Percentiles rank a stretch among this genome's conserved stretches.
Evolutionary conservation across 345 rosid genomes (phyloP).

Genomic region (Turritis glabra): DNA sequence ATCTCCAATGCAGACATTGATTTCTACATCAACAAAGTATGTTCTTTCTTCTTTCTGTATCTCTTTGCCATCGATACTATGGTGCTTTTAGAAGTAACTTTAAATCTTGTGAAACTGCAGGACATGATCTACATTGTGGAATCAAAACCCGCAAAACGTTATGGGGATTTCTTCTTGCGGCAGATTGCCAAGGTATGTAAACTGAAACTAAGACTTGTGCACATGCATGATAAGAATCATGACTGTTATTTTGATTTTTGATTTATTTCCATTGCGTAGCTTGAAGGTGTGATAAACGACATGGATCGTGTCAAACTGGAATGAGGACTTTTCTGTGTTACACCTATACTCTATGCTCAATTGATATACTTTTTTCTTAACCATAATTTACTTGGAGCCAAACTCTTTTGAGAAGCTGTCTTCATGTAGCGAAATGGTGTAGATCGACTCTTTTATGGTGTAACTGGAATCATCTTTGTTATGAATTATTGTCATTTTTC

Average conservation of each 20-base stretch:
- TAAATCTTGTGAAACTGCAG: conserved; percentile 45
- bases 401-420: conserved; percentile 7
- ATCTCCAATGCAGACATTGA: conserved; percentile 89
- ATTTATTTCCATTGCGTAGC: conserved; percentile 43
- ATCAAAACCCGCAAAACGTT: conserved; percentile 68
- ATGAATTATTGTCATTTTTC: not conserved
- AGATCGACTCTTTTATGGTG: not conserved
- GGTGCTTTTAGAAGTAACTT: conserved; percentile 3
- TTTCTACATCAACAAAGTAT: conserved; percentile 85
- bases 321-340: conserved; percentile 23
- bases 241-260: not conserved
- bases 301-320: conserved; percentile 83
- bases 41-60: conserved; percentile 8
- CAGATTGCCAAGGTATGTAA: conserved; percentile 82
- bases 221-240: not conserved
- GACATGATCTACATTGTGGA: conserved; percentile 85
- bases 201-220: not conserved
- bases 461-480: not conserved
- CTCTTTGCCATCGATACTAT: not conserved
- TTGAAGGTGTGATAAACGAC: conserved; percentile 84
- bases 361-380: not conserved
- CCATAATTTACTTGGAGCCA: not conserved
- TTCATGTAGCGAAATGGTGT: not conserved
- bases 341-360: not conserved
- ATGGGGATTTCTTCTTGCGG: conserved; percentile 90